A percentile compares a stretch with the other conserved stretches of the same genome.
These are phyloP conservation scores for Trametes sanguinea DNA, from an alignment of 768 basidiomycete genomes.

Conservation along the genomic window DNA sequence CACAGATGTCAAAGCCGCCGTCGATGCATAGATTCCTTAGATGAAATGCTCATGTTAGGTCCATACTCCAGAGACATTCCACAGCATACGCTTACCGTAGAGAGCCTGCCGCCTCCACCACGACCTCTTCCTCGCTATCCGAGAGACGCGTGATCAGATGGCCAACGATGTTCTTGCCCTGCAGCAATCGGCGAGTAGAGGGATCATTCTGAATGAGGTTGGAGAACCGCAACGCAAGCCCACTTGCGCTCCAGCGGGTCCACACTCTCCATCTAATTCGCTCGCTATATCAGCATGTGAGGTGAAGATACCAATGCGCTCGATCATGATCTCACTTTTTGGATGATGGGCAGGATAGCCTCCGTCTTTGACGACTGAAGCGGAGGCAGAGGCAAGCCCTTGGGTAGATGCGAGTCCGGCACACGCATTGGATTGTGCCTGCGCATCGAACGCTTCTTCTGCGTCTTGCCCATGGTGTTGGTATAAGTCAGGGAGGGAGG, in stretches of 20 bases:
- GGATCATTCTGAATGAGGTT: slow-evolving; percentile 95
- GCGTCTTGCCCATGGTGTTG: slow-evolving; percentile 82
- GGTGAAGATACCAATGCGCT: not conserved
- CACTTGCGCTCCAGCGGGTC: slow-evolving; percentile 86
- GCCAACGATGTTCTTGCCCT: slow-evolving; percentile 89
- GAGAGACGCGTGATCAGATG: slow-evolving; percentile 83
- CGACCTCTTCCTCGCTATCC: slow-evolving; percentile 87
- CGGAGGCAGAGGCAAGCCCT: slow-evolving; percentile 74
- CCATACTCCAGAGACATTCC: slow-evolving; percentile 1
- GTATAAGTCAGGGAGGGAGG: not conserved
- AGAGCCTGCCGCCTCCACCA: slow-evolving; percentile 87
- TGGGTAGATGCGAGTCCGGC: slow-evolving; percentile 87
- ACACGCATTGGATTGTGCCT: slow-evolving; percentile 94
- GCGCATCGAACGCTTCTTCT: slow-evolving; percentile 82
- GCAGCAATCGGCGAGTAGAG: slow-evolving; percentile 84
- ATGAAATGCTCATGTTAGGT: not conserved
- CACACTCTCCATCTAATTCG: slow-evolving; percentile 65
- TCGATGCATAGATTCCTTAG: slow-evolving; percentile 90
- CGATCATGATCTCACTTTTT: slow-evolving; percentile 61
- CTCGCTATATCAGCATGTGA: not conserved
- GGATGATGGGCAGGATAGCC: slow-evolving; percentile 83
- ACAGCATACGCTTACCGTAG: slow-evolving; percentile 58
- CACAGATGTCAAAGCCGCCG: slow-evolving; percentile 93
- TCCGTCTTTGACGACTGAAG: slow-evolving; percentile 75
- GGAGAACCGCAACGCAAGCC: slow-evolving; percentile 96